These are phyloP conservation scores for Pinus taeda DNA, from an alignment of 75 land plant genomes.

Conservation along the genomic window DNA sequence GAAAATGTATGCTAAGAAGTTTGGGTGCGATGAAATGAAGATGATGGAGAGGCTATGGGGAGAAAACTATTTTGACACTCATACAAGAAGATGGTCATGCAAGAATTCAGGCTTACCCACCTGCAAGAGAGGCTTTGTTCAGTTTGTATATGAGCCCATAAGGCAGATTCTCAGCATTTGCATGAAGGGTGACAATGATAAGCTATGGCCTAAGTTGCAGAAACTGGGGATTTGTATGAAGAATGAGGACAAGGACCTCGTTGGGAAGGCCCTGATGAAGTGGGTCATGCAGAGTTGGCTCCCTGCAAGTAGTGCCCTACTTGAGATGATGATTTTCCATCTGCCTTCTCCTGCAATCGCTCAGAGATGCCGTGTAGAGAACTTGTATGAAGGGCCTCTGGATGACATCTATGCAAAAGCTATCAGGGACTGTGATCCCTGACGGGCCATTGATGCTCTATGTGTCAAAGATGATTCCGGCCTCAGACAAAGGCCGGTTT, in stretches of 20 bases:
- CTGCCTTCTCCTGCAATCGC: constrained; percentile 77
- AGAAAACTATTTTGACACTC: constrained; percentile 90
- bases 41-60: constrained; percentile 99
- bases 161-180: constrained; percentile 79
- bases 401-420: constrained; percentile 76
- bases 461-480: constrained; percentile 86
- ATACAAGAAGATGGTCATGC: constrained; percentile 85
- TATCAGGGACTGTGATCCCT: constrained; percentile 80
- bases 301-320: constrained; percentile 68
- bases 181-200: constrained; percentile 92
- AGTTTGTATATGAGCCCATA: constrained; percentile 90
- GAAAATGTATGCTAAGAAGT: no score
- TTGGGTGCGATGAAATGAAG: constrained; percentile 62
- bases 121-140: constrained; percentile 89
- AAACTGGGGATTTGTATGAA: constrained; percentile 67
- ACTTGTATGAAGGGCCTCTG: constrained; percentile 76
- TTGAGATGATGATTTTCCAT: constrained; percentile 89
- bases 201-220: constrained; percentile 84
- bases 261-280: constrained; percentile 80
- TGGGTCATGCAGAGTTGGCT: constrained; percentile 90
- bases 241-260: constrained; percentile 73
- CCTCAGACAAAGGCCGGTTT: constrained; percentile 60
- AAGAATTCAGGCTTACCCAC: constrained; percentile 72
- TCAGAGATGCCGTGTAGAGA: constrained; percentile 82
- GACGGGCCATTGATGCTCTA: constrained; percentile 70